Evolutionary conservation across 192 early-diverging fungal genomes (phyloP).

Genomic region (Gryganskiella cystojenkinii): DNA sequence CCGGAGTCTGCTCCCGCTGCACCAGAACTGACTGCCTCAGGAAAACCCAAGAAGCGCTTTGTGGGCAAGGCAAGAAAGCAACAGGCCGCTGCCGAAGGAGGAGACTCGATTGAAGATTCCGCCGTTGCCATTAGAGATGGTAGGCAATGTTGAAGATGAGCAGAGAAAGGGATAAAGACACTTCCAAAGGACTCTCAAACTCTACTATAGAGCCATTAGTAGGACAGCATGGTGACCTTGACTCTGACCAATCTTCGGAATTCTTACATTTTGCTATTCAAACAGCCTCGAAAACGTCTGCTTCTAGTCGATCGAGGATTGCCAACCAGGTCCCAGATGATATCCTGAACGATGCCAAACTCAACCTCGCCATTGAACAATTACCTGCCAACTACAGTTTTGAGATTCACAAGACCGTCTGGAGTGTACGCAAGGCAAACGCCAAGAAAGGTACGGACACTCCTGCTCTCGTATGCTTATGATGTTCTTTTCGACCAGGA

Average conservation of each 20-base stretch:
- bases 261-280: not conserved
- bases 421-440: conserved; percentile 80
- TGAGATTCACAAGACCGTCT: conserved; percentile 97
- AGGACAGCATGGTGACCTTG: too few species aligned
- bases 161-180: conserved; percentile 6
- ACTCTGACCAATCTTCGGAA: not conserved
- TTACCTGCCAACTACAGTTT: conserved; percentile 98
- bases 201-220: not conserved
- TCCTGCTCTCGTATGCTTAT: not conserved
- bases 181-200: not conserved
- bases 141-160: not conserved
- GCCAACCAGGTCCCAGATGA: conserved; percentile 87
- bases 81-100: conserved; percentile 9
- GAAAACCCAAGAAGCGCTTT: conserved; percentile 62
- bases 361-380: conserved; percentile 88
- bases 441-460: conserved; percentile 73
- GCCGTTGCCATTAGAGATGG: conserved; percentile 60
- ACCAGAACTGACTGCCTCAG: conserved; percentile 41
- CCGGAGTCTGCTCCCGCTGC: not conserved
- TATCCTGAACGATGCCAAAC: conserved; percentile 80
- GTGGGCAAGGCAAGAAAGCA: conserved; percentile 58
- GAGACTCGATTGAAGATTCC: conserved; percentile 58
- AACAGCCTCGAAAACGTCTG: conserved; percentile 31
- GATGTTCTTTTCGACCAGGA: not conserved
- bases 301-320: conserved; percentile 44